phyloP scores from a whole-genome alignment of 2,329 filamentous ascomycete species.

The Pezicula radicicola region DNA sequence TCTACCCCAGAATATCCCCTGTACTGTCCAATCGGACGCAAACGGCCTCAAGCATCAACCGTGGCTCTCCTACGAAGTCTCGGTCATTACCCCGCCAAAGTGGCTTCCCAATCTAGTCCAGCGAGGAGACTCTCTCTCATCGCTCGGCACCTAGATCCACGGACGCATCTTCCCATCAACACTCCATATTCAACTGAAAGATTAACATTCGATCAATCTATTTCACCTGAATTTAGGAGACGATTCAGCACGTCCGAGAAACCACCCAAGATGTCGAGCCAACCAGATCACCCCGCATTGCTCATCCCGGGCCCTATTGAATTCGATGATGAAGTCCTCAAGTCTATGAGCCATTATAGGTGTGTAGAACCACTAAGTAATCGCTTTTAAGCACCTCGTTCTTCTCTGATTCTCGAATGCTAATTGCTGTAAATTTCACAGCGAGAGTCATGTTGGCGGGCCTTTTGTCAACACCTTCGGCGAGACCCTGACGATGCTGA shows the following conservation, averaged over 20 bases:
- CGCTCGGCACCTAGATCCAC: constrained; percentile 32
- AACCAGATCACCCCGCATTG: constrained; percentile 66
- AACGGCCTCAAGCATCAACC: constrained; percentile 11
- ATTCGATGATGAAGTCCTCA: constrained; percentile 94
- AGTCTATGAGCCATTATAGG: constrained; percentile 95
- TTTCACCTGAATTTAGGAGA: constrained; percentile 6
- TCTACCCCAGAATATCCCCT: not conserved
- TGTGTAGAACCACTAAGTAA: constrained; percentile 35
- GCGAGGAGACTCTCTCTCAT: constrained; percentile 31
- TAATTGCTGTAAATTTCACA: constrained; percentile 33
- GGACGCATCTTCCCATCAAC: constrained; percentile 27
- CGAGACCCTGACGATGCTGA: constrained; percentile 82
- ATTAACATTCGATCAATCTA: constrained; percentile 20
- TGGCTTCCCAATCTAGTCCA: constrained; percentile 15
- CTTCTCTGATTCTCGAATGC: constrained; percentile 1
- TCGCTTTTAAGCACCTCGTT: not conserved
- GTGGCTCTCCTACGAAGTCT: constrained; percentile 12
- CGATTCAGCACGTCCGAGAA: constrained; percentile 13
- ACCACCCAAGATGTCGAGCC: constrained; percentile 51
- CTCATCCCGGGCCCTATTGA: constrained; percentile 97
- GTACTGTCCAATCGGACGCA: constrained; percentile 13
- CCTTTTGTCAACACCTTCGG: constrained; percentile 89
- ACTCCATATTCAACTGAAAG: constrained; percentile 24
- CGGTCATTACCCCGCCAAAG: constrained; percentile 18
- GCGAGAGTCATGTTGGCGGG: constrained; percentile 89